These are phyloP conservation scores for Backusella mclennaniae DNA, from an alignment of 192 early-diverging fungal genomes.

Conservation along the genomic window DNA sequence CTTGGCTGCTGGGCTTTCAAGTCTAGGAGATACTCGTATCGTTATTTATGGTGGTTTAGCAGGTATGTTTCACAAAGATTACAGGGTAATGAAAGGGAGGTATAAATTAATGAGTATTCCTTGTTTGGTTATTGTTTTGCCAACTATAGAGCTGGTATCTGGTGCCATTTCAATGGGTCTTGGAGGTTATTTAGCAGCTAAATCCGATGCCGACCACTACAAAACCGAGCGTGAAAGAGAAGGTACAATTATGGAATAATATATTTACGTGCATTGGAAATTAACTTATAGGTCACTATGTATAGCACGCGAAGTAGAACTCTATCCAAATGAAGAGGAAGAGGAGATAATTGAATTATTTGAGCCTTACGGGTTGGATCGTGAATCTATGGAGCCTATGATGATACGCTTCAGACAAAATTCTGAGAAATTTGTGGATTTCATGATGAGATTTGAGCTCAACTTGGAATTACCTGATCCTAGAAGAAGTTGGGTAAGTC, in stretches of 20 bases:
- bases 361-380: constrained; percentile 51
- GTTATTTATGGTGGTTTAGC: constrained; percentile 61
- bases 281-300: not conserved
- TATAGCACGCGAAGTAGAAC: constrained; percentile 38
- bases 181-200: constrained; percentile 56
- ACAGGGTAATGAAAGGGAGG: not conserved
- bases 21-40: constrained; percentile 46
- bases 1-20: constrained; percentile 58
- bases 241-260: not conserved
- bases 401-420: constrained; percentile 41
- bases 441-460: constrained; percentile 64
- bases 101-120: not conserved
- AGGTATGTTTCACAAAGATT: constrained; percentile 27
- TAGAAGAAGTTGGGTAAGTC: constrained; percentile 42
- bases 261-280: not conserved
- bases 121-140: not conserved
- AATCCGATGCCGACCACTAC: constrained; percentile 57
- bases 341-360: constrained; percentile 58
- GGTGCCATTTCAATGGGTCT: constrained; percentile 60
- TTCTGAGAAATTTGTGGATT: constrained; percentile 52
- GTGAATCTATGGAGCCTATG: constrained; percentile 45
- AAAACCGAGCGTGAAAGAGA: constrained; percentile 49
- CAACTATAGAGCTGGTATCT: constrained; percentile 49
- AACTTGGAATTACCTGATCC: constrained; percentile 50
- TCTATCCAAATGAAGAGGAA: constrained; percentile 52